These are phyloP conservation scores for Zygosaccharomyces pseudobailii DNA, from an alignment of 1,139 yeast species.

Conservation along the genomic window DNA sequence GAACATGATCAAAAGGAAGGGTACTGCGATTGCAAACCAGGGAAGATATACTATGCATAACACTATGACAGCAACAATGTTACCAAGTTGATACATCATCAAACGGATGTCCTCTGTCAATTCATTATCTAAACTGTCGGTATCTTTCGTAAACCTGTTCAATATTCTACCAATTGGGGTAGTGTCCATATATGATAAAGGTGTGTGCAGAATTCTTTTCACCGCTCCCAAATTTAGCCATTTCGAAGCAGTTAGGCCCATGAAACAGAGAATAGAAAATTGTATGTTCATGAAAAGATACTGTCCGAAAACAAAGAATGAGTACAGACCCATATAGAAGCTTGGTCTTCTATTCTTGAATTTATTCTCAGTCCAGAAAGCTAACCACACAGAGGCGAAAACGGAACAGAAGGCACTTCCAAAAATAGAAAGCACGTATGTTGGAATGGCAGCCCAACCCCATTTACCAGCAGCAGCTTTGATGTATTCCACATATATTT, in stretches of 20 bases:
- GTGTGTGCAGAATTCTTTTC: conserved; percentile 63
- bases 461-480: conserved; percentile 36
- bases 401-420: conserved; percentile 53
- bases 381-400: conserved; percentile 76
- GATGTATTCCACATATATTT: conserved; percentile 50
- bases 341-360: conserved; percentile 45
- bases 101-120: conserved; percentile 56
- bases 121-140: conserved; percentile 77
- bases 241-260: conserved; percentile 45
- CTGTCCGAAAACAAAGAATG: conserved; percentile 48
- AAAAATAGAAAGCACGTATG: conserved; percentile 39
- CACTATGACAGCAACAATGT: conserved; percentile 57
- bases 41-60: conserved; percentile 71
- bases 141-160: conserved; percentile 76
- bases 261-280: conserved; percentile 51
- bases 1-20: conserved; percentile 46
- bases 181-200: conserved; percentile 63
- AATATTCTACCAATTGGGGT: conserved; percentile 69
- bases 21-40: conserved; percentile 69
- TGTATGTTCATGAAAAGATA: conserved; percentile 48
- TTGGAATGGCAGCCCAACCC: conserved; percentile 46
- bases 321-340: conserved; percentile 68
- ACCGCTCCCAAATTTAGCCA: conserved; percentile 50
- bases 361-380: conserved; percentile 70
- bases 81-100: conserved; percentile 48